These are phyloP conservation scores for Racocetra persica DNA, from an alignment of 371 early-diverging fungal genomes.

Conservation along the genomic window DNA sequence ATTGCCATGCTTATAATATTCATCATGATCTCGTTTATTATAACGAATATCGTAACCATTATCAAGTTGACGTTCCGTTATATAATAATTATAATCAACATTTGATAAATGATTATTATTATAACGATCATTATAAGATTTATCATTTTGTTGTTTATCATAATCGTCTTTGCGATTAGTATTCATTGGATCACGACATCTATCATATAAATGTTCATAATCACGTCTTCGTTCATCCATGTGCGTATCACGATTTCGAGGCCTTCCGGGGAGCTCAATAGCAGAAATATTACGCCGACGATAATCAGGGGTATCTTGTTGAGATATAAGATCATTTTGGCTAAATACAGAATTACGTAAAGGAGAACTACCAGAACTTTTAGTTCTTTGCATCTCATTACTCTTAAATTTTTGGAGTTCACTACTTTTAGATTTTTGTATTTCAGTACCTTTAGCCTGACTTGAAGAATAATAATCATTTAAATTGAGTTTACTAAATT, in stretches of 20 bases:
- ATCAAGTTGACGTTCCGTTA: background rate
- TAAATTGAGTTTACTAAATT: background rate
- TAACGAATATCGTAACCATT: background rate
- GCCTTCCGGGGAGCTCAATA: background rate
- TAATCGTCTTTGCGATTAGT: background rate
- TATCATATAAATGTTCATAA: conserved; percentile 3
- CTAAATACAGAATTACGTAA: background rate
- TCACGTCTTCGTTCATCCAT: conserved; percentile 17
- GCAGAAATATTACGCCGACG: background rate
- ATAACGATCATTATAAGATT: background rate
- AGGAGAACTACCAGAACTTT: background rate
- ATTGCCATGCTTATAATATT: conserved; percentile 9
- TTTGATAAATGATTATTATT: background rate
- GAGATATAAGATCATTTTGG: background rate
- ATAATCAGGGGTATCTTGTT: background rate
- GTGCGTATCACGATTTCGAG: background rate
- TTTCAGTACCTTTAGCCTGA: background rate
- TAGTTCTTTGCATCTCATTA: background rate
- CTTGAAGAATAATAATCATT: background rate
- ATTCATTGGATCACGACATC: background rate
- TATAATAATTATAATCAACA: background rate
- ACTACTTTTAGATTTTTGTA: background rate
- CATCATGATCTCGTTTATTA: background rate
- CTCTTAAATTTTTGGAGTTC: background rate
- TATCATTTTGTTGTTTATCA: background rate